Evolutionary conservation across 768 basidiomycete genomes (phyloP).

Genomic region (Xerocomellus dryophilus): DNA sequence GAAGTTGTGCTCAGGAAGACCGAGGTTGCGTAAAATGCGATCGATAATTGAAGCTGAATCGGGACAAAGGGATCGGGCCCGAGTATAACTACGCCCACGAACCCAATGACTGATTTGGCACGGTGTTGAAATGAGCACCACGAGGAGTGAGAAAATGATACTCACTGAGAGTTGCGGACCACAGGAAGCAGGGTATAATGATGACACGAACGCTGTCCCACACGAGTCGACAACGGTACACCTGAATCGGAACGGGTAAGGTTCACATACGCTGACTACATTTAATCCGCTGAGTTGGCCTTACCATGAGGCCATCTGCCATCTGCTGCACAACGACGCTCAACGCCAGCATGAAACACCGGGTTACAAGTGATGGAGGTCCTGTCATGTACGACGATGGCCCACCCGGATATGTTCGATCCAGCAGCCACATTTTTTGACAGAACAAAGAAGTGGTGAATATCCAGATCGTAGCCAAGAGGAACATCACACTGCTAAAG

Average conservation of each 20-base stretch:
- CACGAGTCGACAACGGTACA: slow-evolving; percentile 35
- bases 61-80: too few species aligned
- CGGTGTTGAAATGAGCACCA: not conserved
- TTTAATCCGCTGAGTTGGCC: not conserved
- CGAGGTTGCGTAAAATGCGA: slow-evolving; percentile 4
- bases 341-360: slow-evolving; percentile 22
- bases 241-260: slow-evolving; percentile 18
- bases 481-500: slow-evolving; percentile 14
- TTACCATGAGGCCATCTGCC: slow-evolving; percentile 25
- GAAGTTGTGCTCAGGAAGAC: slow-evolving; percentile 4
- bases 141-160: not conserved
- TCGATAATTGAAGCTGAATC: not conserved
- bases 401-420: slow-evolving; percentile 33
- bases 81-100: not conserved
- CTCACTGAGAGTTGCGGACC: slow-evolving; percentile 8
- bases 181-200: slow-evolving; percentile 8
- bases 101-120: not conserved
- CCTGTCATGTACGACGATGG: slow-evolving; percentile 15
- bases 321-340: slow-evolving; percentile 30
- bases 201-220: slow-evolving; percentile 18
- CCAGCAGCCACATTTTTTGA: slow-evolving; percentile 32
- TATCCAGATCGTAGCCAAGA: slow-evolving; percentile 28
- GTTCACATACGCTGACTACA: not conserved
- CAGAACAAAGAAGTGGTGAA: slow-evolving; percentile 10
- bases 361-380: slow-evolving; percentile 20